Evolutionary conservation across 306 rosid species (phyloP).

Genomic region (Heteromeles arbutifolia): DNA sequence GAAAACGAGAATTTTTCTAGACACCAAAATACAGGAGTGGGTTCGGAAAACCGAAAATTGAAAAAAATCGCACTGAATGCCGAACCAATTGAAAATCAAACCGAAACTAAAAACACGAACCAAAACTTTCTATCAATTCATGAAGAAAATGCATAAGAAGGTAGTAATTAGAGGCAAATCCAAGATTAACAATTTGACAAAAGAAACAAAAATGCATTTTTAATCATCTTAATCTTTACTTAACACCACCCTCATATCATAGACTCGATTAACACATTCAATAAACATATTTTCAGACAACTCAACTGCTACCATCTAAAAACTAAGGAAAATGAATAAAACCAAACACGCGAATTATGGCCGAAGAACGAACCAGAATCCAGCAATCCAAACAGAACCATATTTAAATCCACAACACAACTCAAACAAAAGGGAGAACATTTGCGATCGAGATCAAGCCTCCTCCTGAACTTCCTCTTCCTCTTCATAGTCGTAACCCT

Average conservation of each 20-base stretch:
- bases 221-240: constrained; percentile 6
- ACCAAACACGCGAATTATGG: constrained; percentile 3
- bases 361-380: constrained; percentile 1
- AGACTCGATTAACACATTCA: background rate
- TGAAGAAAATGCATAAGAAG: too few relatives aligned
- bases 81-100: too few relatives aligned
- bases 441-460: constrained; percentile 11
- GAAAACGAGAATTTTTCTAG: too few relatives aligned
- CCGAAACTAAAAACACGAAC: too few relatives aligned
- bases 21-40: background rate
- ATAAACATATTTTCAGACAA: constrained; percentile 15
- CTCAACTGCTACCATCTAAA: constrained; percentile 22
- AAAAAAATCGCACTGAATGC: too few relatives aligned
- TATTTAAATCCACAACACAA: constrained; percentile 18
- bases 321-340: constrained; percentile 4
- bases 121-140: too few relatives aligned
- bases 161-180: background rate
- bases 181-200: background rate
- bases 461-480: constrained; percentile 55
- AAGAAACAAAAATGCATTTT: background rate
- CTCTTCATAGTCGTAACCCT: constrained; percentile 46
- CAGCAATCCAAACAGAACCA: constrained; percentile 27
- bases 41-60: too few relatives aligned
- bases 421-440: background rate
- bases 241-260: background rate